Base-by-base conservation (phyloP, 129 eudicot genomes). In the Centaurea solstitialis region DNA sequence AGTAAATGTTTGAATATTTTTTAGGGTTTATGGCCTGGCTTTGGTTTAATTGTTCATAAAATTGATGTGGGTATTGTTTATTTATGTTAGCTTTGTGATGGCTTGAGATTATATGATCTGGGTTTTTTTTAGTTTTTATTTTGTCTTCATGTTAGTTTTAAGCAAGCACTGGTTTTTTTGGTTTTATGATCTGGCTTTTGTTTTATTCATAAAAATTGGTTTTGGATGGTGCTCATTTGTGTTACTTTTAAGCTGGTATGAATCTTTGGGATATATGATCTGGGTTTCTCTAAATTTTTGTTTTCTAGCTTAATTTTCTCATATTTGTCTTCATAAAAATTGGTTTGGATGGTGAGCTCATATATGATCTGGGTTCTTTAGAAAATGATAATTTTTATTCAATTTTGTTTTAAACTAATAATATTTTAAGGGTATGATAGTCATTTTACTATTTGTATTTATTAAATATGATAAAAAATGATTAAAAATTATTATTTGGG, bases 171-270 rank as follows among this genome's bases (percentile, higher is more conserved):
- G 1, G 13, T 57, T 9, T 78, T 62, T 30, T 77, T 38, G 57
- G 76, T 37, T 50, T 77, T 70, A 40, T 76, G 73, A 6, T 39
- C 2, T 67, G 37, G 83, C 13, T 71, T 59, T 20, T 81, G 70
- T 30, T 61, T 47, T 67, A 6, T 17, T 67, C 21, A 21, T 7
- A 70, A 28, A 26, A 37, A 20, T 30, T 26, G 17, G 28, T 24
- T 24, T 41, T 80, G 62, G 17, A 30, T 65, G 20, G n/a, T 81
- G 30, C 70, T 79, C 71, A 6, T 20, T 70, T 69, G 2, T 61
- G 67, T n/a, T 18, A 61, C 26, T 61, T 61, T 50, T 6, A 61
- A 45, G 66, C 2, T 57, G 17, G 65, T 57, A 15, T 57, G 4
- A 74, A 64, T 65, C 12, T 73, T 40, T 23, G 33, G 67, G 79